Base-by-base conservation (phyloP, 331 rosid genomes). In the Quercus tomentella region DNA sequence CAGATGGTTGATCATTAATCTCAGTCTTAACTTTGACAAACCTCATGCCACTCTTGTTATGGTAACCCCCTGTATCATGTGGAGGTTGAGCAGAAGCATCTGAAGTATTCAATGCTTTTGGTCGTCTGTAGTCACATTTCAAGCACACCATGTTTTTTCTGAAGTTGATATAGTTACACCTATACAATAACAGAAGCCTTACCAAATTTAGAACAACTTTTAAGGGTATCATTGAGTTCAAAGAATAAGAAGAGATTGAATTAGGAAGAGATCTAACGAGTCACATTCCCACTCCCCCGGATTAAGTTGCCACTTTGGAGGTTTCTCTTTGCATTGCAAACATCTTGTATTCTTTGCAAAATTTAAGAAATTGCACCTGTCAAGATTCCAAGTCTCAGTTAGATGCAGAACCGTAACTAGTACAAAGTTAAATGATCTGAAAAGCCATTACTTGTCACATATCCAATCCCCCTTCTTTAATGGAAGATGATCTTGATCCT, bases 251-350 rank as follows among this genome's bases (percentile, higher is more conserved):
- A 74, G 52, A 54, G 54, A 72, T 3, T n/a, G 15, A 3, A 7
- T 73, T 35, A 28, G 61, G 28, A 62, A 31, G 56, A 78, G 58
- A 80, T 88, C 98, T 77, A 82, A 91, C 97, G 92, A 91, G 58
- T 89, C 94, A 30, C 98, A 94, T 79, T 92, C 96, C 98, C 98
- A 95, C 72, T 92, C 97, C 63, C 97, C 96, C 0, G 91, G 97
- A 89, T 89, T 91, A 57, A 92, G 78, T 65, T 81, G 88, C 65
- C 97, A 91, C 67, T 90, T 89, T 56, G 92, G 89, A 72, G 98
- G 96, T 70, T 86, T 90, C 84, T 91, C 98, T 86, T 86, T 86
- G 88, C 97, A 92, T 76, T 72, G 90, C 70, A 87, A 86, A 84
- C 98, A 94, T 81, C 83, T 89, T 65, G 97, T 82, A 70, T 94